Percentiles rank a stretch among this genome's conserved stretches.
These are phyloP conservation scores for Tetrapisispora phaffii DNA, from an alignment of 805 yeast species.

Conservation along the genomic window DNA sequence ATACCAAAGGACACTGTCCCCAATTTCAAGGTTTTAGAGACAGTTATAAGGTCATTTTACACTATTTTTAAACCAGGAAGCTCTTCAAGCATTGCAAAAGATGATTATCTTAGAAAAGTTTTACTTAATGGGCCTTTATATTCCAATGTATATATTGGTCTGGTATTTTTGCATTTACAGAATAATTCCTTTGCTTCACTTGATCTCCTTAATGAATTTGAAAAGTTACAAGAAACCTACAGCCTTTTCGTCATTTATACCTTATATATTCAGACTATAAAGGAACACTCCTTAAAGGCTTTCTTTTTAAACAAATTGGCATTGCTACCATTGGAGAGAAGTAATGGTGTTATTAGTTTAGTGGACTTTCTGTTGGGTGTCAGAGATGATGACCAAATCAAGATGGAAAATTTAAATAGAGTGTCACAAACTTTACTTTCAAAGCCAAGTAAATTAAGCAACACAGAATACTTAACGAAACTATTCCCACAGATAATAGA, in stretches of 20 bases:
- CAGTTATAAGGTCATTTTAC: constrained; percentile 16
- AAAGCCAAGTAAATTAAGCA: constrained; percentile 45
- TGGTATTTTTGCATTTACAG: constrained; percentile 31
- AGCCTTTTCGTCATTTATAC: constrained; percentile 55
- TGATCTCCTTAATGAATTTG: constrained; percentile 29
- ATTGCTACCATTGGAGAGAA: constrained; percentile 43
- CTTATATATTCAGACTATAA: constrained; percentile 41
- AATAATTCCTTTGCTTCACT: constrained; percentile 17
- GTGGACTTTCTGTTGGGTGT: constrained; percentile 71
- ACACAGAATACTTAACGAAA: constrained; percentile 43
- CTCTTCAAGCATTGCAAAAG: neutral
- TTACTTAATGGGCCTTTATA: constrained; percentile 57
- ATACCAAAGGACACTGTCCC: constrained; percentile 7
- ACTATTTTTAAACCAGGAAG: constrained; percentile 3
- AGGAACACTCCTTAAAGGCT: constrained; percentile 38
- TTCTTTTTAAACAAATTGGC: constrained; percentile 44
- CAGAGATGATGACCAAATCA: constrained; percentile 55
- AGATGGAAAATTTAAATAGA: constrained; percentile 53
- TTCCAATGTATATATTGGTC: constrained; percentile 46
- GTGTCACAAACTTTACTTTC: constrained; percentile 56
- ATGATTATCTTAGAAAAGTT: constrained; percentile 29
- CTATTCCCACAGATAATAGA: constrained; percentile 57
- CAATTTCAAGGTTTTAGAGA: neutral
- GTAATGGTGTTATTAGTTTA: constrained; percentile 58
- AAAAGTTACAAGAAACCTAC: constrained; percentile 50